phyloP scores from a whole-genome alignment of 192 early-diverging fungal genomes.

The Rhizophagus clarus region DNA sequence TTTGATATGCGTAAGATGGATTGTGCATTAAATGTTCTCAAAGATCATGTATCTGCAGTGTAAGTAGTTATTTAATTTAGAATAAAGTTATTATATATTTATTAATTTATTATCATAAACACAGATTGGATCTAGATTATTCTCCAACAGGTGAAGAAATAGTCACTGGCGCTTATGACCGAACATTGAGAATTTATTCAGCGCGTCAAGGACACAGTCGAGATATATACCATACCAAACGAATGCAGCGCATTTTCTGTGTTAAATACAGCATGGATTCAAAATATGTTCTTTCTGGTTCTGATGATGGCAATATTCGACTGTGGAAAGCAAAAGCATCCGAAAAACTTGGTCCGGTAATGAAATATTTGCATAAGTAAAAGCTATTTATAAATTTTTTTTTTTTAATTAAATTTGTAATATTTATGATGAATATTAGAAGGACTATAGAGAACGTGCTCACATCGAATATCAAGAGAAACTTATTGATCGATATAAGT shows the following conservation, averaged over 20 bases:
- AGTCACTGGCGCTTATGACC: slow-evolving; percentile 96
- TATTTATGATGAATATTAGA: slow-evolving; percentile 28
- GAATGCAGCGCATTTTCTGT: slow-evolving; percentile 96
- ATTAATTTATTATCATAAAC: slow-evolving; percentile 14
- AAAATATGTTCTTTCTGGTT: slow-evolving; percentile 92
- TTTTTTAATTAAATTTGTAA: not conserved
- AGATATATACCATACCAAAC: slow-evolving; percentile 97
- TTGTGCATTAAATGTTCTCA: slow-evolving; percentile 80
- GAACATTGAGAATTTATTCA: slow-evolving; percentile 87
- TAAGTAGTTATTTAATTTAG: slow-evolving; percentile 42
- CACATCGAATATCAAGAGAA: slow-evolving; percentile 81
- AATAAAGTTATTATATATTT: not conserved
- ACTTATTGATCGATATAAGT: slow-evolving; percentile 91
- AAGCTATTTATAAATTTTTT: not conserved
- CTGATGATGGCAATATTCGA: slow-evolving; percentile 96
- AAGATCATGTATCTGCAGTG: slow-evolving; percentile 98
- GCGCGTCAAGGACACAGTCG: slow-evolving; percentile 77
- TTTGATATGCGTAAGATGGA: slow-evolving; percentile 98
- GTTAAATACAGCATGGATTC: slow-evolving; percentile 93
- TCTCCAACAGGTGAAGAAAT: slow-evolving; percentile 96
- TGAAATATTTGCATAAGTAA: not conserved
- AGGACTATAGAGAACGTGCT: slow-evolving; percentile 75
- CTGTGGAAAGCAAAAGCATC: slow-evolving; percentile 96
- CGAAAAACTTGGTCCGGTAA: slow-evolving; percentile 72
- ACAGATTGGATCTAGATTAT: slow-evolving; percentile 91